These are phyloP conservation scores for Hypoxylon subgilvum DNA, from an alignment of 495 filamentous ascomycete species.

Conservation along the genomic window DNA sequence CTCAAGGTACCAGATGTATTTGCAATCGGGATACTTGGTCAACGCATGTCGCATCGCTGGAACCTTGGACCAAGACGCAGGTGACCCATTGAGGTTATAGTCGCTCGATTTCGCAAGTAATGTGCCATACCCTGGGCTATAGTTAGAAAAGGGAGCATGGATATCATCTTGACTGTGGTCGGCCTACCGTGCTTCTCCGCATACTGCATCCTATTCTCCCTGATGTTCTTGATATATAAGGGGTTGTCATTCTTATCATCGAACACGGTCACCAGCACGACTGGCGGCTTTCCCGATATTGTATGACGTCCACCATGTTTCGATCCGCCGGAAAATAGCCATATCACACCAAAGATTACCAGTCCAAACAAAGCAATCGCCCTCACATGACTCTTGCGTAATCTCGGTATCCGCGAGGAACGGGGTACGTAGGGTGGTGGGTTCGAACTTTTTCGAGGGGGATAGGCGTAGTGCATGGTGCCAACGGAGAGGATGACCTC, in stretches of 20 bases:
- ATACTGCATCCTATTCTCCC: slow-evolving; percentile 84
- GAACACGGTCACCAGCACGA: slow-evolving; percentile 87
- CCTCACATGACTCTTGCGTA: slow-evolving; percentile 73
- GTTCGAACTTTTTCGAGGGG: slow-evolving; percentile 78
- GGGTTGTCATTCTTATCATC: slow-evolving; percentile 67
- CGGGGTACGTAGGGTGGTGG: slow-evolving; percentile 66
- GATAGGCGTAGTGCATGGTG: slow-evolving; percentile 89
- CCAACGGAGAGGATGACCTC: slow-evolving; percentile 7
- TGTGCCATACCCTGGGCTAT: slow-evolving; percentile 74
- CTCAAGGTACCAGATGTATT: slow-evolving; percentile 86
- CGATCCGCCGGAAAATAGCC: slow-evolving; percentile 61
- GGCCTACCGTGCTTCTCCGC: slow-evolving; percentile 85
- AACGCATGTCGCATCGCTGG: slow-evolving; percentile 91
- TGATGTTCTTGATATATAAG: slow-evolving; percentile 71
- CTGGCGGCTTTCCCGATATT: slow-evolving; percentile 73
- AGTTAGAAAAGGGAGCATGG: slow-evolving; percentile 14
- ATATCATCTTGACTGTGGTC: background rate
- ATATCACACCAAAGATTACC: slow-evolving; percentile 64
- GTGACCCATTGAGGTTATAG: slow-evolving; percentile 74
- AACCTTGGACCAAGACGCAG: slow-evolving; percentile 75
- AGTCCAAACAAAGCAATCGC: slow-evolving; percentile 63
- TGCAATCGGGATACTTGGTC: slow-evolving; percentile 71
- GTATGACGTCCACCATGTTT: slow-evolving; percentile 41
- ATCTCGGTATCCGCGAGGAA: slow-evolving; percentile 62
- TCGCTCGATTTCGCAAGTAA: slow-evolving; percentile 78